Conservation (phyloP, 73 alveolate species). For the Tetrahymena malaccensis region DNA sequence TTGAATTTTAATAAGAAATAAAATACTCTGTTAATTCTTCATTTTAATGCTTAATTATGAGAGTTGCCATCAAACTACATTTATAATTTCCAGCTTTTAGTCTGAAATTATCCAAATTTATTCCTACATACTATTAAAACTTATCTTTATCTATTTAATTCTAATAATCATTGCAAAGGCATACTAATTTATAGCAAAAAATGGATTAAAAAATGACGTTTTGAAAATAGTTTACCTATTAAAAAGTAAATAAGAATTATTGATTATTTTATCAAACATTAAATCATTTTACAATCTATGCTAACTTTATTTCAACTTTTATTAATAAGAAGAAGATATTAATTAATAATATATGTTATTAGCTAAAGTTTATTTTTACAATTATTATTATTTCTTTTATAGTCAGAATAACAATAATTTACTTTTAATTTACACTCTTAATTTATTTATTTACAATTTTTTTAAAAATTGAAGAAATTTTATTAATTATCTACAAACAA, state of each 20-base stretch:
- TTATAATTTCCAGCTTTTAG: neutral
- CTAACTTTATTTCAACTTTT: too few species aligned
- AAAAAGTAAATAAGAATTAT: neutral
- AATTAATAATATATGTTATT: too few species aligned
- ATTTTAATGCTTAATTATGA: too few species aligned
- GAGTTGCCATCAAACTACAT: neutral
- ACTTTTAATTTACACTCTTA: neutral
- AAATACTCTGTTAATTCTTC: neutral
- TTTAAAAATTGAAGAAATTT: neutral
- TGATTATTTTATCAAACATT: too few species aligned
- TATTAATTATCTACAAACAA: too few species aligned
- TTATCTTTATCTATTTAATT: neutral
- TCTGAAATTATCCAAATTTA: neutral
- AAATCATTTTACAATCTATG: too few species aligned
- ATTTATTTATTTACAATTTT: too few species aligned
- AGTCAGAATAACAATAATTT: neutral
- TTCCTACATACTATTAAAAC: neutral
- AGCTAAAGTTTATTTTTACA: too few species aligned
- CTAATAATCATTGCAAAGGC: neutral
- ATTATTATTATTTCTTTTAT: too few species aligned
- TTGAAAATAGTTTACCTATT: neutral
- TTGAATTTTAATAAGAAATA: too few species aligned
- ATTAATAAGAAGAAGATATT: too few species aligned
- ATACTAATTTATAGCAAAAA: neutral
- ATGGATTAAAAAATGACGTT: too few species aligned